These are phyloP conservation scores for Talaromyces sp. DNA, from an alignment of 2,329 filamentous ascomycete species.

Conservation along the genomic window DNA sequence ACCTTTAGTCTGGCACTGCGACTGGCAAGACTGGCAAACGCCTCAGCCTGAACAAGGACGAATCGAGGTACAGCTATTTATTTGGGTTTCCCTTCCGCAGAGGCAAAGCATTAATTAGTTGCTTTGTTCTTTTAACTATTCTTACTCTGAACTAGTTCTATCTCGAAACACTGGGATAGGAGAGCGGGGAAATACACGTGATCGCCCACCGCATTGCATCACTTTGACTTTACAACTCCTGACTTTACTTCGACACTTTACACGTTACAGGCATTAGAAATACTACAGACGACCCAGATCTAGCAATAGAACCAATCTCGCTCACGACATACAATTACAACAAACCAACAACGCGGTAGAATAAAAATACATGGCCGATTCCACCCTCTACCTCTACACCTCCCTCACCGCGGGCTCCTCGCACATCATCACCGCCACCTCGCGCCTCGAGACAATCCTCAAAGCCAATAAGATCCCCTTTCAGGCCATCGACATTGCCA, in stretches of 20 bases:
- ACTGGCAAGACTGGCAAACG: background rate
- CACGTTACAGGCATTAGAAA: background rate
- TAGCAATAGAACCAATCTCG: background rate
- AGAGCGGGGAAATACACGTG: slow-evolving; percentile 4
- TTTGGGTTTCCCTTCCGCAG: background rate
- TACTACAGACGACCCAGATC: background rate
- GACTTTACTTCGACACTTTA: background rate
- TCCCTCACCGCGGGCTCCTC: slow-evolving; percentile 93
- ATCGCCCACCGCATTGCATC: background rate
- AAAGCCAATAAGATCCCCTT: slow-evolving; percentile 93
- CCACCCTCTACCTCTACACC: slow-evolving; percentile 88
- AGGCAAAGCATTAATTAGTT: background rate
- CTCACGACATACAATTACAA: background rate
- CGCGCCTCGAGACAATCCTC: slow-evolving; percentile 91
- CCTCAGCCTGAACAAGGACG: background rate
- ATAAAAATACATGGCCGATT: slow-evolving; percentile 30
- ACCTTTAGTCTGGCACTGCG: background rate
- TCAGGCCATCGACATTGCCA: slow-evolving; percentile 85
- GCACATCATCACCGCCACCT: slow-evolving; percentile 93
- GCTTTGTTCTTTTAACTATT: background rate
- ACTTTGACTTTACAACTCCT: background rate
- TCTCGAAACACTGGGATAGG: background rate
- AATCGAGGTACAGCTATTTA: slow-evolving; percentile 1
- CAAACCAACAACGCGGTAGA: background rate
- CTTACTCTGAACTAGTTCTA: background rate